Conservation (phyloP, 208 protist species). For the Strigomonas culicis region DNA sequence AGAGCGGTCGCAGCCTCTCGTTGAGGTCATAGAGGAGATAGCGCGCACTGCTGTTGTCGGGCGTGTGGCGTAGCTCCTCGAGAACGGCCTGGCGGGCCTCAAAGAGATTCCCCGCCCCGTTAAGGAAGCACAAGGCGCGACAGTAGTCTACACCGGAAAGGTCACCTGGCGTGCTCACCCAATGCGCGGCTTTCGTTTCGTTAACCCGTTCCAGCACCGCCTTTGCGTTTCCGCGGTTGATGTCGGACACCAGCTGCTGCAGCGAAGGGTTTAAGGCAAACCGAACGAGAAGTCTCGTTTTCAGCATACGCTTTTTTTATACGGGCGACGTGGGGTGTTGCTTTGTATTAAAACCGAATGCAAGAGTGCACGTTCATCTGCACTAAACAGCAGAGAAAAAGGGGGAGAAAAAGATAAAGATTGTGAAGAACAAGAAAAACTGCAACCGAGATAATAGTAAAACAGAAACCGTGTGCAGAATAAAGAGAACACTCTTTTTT, state of each 20-base stretch:
- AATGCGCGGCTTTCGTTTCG: conserved; percentile 26
- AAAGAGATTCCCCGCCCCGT: conserved; percentile 28
- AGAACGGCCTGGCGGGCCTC: conserved; percentile 64
- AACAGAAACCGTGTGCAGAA: too few relatives aligned
- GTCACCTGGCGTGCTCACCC: background rate
- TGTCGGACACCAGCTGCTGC: background rate
- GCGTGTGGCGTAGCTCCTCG: conserved; percentile 63
- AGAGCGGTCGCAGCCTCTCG: conserved; percentile 21
- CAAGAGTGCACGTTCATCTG: background rate
- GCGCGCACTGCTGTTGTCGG: conserved; percentile 23
- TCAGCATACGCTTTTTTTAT: background rate
- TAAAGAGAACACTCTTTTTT: too few relatives aligned
- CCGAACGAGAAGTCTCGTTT: too few relatives aligned
- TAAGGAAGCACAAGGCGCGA: conserved; percentile 65
- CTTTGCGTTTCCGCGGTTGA: background rate
- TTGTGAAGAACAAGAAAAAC: background rate
- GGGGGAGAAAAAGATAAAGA: background rate
- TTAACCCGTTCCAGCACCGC: conserved; percentile 42
- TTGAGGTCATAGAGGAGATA: conserved; percentile 55
- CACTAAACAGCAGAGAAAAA: background rate
- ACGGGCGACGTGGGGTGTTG: background rate
- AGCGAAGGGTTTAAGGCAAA: too few relatives aligned
- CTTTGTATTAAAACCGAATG: background rate
- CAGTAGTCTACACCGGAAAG: conserved; percentile 55
- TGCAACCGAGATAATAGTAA: too few relatives aligned